Evolutionary conservation across 2,329 filamentous ascomycete species (phyloP).

Genomic region (Colletotrichum graminicola): DNA sequence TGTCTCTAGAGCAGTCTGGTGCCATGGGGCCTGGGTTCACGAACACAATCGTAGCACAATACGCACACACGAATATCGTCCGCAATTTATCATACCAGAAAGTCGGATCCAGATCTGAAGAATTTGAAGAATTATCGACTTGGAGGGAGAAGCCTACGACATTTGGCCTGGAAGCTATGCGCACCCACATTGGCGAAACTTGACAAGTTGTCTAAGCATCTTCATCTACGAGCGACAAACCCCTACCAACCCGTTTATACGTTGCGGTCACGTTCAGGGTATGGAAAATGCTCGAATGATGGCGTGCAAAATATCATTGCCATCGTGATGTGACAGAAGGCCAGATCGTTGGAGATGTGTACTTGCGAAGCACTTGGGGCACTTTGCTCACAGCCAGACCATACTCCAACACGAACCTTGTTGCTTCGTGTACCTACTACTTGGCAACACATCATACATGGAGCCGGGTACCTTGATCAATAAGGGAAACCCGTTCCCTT

Average conservation of each 20-base stretch:
- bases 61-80: no score
- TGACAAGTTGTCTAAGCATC: neutral
- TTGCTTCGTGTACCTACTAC: neutral
- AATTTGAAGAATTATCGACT: no score
- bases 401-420: neutral
- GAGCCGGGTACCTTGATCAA: neutral
- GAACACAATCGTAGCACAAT: neutral
- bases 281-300: neutral
- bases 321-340: neutral
- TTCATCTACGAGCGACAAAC: neutral
- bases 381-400: neutral
- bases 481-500: neutral
- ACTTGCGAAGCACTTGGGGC: neutral
- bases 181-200: no score
- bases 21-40: no score
- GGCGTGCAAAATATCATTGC: neutral
- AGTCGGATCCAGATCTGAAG: neutral
- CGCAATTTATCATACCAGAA: neutral
- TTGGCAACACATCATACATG: neutral
- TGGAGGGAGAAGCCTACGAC: neutral
- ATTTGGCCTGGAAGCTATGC: no score
- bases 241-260: neutral
- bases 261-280: neutral
- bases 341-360: neutral
- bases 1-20: no score